Evolutionary conservation across 108 stramenopile species (phyloP).

Genomic region (Nitzschia palea): DNA sequence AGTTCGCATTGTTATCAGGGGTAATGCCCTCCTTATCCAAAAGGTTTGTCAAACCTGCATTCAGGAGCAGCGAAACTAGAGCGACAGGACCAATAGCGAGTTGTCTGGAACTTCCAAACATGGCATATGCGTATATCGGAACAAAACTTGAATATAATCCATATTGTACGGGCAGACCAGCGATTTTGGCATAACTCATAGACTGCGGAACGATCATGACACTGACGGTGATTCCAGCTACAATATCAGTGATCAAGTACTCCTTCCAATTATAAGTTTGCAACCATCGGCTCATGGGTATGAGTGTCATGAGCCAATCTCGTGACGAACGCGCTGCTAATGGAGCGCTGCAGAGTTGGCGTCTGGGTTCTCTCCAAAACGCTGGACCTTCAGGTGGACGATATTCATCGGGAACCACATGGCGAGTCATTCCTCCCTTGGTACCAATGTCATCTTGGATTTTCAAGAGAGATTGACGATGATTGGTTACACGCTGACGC

Average conservation of each 20-base stretch:
- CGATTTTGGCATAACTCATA: constrained; percentile 88
- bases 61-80: constrained; percentile 55
- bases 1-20: constrained; percentile 24
- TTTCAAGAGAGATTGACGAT: constrained; percentile 5
- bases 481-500: constrained; percentile 6
- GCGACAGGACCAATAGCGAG: constrained; percentile 88
- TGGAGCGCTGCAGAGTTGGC: no score
- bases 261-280: constrained; percentile 20
- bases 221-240: constrained; percentile 75
- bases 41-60: constrained; percentile 34
- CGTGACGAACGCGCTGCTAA: background rate
- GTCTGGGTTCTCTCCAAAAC: no score
- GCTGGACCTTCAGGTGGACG: no score
- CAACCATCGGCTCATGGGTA: constrained; percentile 33
- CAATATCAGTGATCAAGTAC: constrained; percentile 30
- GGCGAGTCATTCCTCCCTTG: background rate
- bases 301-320: constrained; percentile 15
- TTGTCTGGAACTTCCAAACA: constrained; percentile 81
- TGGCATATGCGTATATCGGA: constrained; percentile 72
- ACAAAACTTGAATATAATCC: constrained; percentile 85
- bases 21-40: constrained; percentile 26
- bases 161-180: constrained; percentile 83
- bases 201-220: constrained; percentile 89
- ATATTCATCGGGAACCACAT: background rate
- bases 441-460: constrained; percentile 3